Conservation (phyloP, 2,329 filamentous ascomycete genomes). For the Penicillium freii region DNA sequence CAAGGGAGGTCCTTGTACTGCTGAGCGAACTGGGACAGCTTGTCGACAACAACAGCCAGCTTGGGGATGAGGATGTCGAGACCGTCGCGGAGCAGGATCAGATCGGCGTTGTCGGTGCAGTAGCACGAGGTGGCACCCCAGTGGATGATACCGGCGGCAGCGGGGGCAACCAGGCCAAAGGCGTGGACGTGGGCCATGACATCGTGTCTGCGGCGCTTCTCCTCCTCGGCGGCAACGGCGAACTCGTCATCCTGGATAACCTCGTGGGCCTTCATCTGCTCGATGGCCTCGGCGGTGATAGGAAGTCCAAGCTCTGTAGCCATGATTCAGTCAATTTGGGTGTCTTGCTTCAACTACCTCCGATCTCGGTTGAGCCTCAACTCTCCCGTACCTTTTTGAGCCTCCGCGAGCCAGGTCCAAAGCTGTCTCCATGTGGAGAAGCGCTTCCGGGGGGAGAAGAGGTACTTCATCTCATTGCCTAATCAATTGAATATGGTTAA, state of each 20-base stretch:
- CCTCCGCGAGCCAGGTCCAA: slow-evolving; percentile 81
- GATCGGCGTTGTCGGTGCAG: slow-evolving; percentile 70
- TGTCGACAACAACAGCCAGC: slow-evolving; percentile 73
- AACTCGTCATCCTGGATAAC: slow-evolving; percentile 77
- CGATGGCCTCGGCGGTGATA: slow-evolving; percentile 71
- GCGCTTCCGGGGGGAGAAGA: slow-evolving; percentile 75
- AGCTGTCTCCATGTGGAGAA: slow-evolving; percentile 79
- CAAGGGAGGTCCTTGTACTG: slow-evolving; percentile 71
- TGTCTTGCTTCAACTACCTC: slow-evolving; percentile 10
- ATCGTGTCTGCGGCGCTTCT: slow-evolving; percentile 68
- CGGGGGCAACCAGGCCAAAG: slow-evolving; percentile 70
- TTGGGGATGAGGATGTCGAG: slow-evolving; percentile 75
- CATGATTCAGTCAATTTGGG: slow-evolving; percentile 26
- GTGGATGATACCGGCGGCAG: slow-evolving; percentile 81
- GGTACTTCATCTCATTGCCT: slow-evolving; percentile 67
- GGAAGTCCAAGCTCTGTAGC: slow-evolving; percentile 66
- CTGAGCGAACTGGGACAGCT: slow-evolving; percentile 69
- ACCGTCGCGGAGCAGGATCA: slow-evolving; percentile 73
- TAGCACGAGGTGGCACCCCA: slow-evolving; percentile 62
- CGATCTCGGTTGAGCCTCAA: slow-evolving; percentile 15
- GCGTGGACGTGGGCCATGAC: slow-evolving; percentile 68
- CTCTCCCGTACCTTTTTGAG: slow-evolving; percentile 56
- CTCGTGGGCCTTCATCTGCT: slow-evolving; percentile 72
- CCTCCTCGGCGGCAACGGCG: slow-evolving; percentile 69
- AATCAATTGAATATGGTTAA: slow-evolving; percentile 21